Evolutionary conservation across 106 monocot species (phyloP).

Genomic region (Dioscorea alata): DNA sequence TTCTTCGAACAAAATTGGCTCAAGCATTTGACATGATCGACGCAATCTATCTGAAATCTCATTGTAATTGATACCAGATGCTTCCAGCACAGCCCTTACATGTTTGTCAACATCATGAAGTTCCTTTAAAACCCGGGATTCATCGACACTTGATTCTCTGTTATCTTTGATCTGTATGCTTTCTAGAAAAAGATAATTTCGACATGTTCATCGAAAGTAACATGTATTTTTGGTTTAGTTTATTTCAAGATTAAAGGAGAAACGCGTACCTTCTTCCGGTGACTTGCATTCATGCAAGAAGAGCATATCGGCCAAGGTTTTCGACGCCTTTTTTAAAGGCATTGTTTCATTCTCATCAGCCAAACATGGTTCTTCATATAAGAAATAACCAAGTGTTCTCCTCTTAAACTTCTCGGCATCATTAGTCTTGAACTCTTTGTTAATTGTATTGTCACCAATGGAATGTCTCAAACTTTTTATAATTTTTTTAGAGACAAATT

Average conservation of each 20-base stretch:
- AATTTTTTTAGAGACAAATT: no score
- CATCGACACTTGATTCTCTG: neutral
- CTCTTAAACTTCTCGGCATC: no score
- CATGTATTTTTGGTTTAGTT: no score
- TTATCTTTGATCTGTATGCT: neutral
- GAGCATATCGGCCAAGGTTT: neutral
- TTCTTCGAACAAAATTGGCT: slow-evolving; percentile 26
- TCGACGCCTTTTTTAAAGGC: neutral
- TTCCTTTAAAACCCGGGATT: neutral
- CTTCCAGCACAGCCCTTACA: slow-evolving; percentile 18
- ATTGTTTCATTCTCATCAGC: neutral
- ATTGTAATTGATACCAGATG: slow-evolving; percentile 20
- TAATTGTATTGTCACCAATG: no score
- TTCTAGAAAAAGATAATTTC: no score
- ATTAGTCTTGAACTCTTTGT: no score
- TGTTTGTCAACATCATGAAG: slow-evolving; percentile 2
- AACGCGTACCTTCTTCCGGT: no score
- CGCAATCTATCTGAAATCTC: slow-evolving; percentile 14
- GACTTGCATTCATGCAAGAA: neutral
- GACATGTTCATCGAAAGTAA: no score
- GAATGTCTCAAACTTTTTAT: no score
- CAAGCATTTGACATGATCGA: slow-evolving; percentile 26
- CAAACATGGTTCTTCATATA: neutral
- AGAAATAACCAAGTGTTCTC: neutral
- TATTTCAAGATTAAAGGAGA: no score